Base-by-base conservation (phyloP, 164 flowering plant species). In the Magnolia sinica region DNA sequence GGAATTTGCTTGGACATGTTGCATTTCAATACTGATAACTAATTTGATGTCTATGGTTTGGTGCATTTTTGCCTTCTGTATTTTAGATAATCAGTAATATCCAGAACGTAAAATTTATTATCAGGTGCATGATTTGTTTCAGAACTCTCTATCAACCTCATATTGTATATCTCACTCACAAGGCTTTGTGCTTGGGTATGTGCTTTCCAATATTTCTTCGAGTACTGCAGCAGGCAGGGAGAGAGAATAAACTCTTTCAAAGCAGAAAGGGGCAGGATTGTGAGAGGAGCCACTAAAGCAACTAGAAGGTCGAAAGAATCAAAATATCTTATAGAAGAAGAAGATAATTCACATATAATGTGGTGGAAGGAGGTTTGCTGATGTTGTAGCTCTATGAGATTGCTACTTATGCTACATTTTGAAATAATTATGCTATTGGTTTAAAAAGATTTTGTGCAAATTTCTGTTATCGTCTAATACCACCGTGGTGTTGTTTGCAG, bases 351-450 rank as follows among this genome's bases (percentile, higher is more conserved):
- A 49, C 94, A 92, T 79, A 76, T 94, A 59, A 45, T 87, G 58
- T 96, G 99, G 99, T 96, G 99, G 99, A 88, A 91, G 77, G 98
- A 96, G 95, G 99, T 94, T 51, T 27, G 80, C 64, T 68, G 31
- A 24, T 64, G 52, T 20, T 45, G 16, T 24, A 5, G 50, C n/a
- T 51, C 16, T 19, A 1, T 58, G 23, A 22, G 22, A 23, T 65
- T 24, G n/a, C 64, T 51, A 24, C 7, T 64, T 70, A 1, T 7
- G 13, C 20, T 27, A 20, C 29, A 52, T 29, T 69, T 50, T 71
- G 1, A 71, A 22, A 16, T 68, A 67, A 23, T 50, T 68, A 9
- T 19, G 61, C 8, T 23, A 16, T 29, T 51, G 51, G 23, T 67
- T 70, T 0, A 23, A 7, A 22, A 14, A 59, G 7, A 31, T 71